Percentiles rank a stretch among this genome's conserved stretches.
Evolutionary conservation across 306 rosid genomes (phyloP).

Genomic region (Fragaria ananassa): DNA sequence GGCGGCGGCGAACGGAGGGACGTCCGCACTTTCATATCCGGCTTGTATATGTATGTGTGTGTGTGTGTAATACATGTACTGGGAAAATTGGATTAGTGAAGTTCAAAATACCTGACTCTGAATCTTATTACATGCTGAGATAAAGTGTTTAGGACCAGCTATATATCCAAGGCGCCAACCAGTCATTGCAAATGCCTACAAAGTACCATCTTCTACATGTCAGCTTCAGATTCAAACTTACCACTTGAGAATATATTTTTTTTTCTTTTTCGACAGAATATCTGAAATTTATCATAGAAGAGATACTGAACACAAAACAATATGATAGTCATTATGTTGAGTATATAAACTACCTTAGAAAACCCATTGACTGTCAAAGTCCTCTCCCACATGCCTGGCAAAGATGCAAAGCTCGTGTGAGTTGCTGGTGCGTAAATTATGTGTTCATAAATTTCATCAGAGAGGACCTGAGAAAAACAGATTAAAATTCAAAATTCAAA

Average conservation of each 20-base stretch:
- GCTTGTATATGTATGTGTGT: no score
- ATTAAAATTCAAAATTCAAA: conserved; percentile 19
- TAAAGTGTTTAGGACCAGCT: conserved; percentile 94
- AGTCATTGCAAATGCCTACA: conserved; percentile 95
- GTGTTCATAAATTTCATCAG: conserved; percentile 93
- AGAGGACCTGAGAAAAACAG: conserved; percentile 59
- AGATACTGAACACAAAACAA: neutral
- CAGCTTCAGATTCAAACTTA: conserved; percentile 19
- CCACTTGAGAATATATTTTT: neutral
- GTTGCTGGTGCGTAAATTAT: conserved; percentile 90
- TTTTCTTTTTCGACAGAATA: neutral
- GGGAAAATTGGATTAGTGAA: neutral
- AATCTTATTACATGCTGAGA: conserved; percentile 72
- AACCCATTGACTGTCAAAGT: conserved; percentile 92
- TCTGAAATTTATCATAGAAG: neutral
- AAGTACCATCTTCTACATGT: conserved; percentile 29
- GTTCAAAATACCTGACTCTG: conserved; percentile 83
- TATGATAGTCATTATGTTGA: neutral
- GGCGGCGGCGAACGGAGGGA: no score
- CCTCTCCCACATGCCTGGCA: conserved; percentile 97
- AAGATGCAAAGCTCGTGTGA: conserved; percentile 93
- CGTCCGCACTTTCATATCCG: no score
- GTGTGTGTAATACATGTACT: neutral
- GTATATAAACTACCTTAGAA: conserved; percentile 60
- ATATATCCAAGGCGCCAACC: conserved; percentile 98